phyloP scores from a whole-genome alignment of 352 stramenopile genomes.

The Globisporangium takayamanum region DNA sequence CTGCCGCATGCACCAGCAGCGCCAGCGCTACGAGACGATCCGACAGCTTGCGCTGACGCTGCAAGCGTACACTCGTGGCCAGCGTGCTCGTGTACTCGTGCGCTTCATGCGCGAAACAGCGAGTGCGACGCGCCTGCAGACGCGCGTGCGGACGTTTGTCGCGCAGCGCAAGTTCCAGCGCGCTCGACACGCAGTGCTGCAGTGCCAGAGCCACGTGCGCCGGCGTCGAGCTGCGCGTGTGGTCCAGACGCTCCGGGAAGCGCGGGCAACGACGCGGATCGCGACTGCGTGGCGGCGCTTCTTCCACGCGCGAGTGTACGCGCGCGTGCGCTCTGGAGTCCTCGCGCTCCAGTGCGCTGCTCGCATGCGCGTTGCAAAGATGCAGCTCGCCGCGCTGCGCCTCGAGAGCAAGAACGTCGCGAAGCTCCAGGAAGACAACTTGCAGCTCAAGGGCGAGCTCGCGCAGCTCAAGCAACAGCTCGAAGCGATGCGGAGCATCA shows the following conservation, averaged over 20 bases:
- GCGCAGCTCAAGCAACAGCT: constrained; percentile 51
- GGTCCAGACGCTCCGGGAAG: constrained; percentile 38
- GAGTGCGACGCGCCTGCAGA: constrained; percentile 36
- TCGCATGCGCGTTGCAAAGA: constrained; percentile 33
- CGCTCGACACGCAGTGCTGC: constrained; percentile 33
- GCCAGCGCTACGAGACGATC: constrained; percentile 28
- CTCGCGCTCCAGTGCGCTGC: constrained; percentile 52
- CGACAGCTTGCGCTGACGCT: constrained; percentile 30
- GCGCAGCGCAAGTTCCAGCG: constrained; percentile 29
- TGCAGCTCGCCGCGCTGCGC: constrained; percentile 34
- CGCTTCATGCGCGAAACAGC: constrained; percentile 31
- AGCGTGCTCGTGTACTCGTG: constrained; percentile 26
- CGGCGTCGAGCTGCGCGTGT: constrained; percentile 24
- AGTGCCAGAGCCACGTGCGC: constrained; percentile 44
- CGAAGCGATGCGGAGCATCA: constrained; percentile 30
- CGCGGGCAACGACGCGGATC: constrained; percentile 34
- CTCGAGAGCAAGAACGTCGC: constrained; percentile 65
- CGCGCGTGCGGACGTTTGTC: constrained; percentile 33
- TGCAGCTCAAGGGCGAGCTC: constrained; percentile 59
- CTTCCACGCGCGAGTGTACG: constrained; percentile 25
- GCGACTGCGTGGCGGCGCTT: constrained; percentile 32
- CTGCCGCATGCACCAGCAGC: constrained; percentile 37
- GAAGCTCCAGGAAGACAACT: constrained; percentile 73
- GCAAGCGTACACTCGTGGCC: constrained; percentile 37
- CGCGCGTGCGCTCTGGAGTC: constrained; percentile 20